These are phyloP conservation scores for Fusarium ambrosium DNA, from an alignment of 2,329 filamentous ascomycete genomes.

Conservation along the genomic window DNA sequence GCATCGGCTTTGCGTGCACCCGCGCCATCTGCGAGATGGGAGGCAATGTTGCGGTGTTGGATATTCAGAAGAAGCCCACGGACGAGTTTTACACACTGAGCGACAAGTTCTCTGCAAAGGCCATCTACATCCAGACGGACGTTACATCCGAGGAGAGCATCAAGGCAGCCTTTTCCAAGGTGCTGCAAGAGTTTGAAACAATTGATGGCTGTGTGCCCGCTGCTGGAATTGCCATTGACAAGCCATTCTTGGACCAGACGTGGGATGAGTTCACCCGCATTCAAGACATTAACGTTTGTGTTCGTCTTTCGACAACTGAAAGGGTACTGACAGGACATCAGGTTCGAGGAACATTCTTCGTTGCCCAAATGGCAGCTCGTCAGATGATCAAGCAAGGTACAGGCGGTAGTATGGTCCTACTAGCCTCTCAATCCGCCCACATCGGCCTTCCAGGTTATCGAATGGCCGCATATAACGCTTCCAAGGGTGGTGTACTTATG, in stretches of 20 bases:
- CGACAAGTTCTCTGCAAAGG: slow-evolving; percentile 41
- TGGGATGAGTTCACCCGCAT: slow-evolving; percentile 58
- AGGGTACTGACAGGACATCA: slow-evolving; percentile 21
- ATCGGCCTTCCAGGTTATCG: slow-evolving; percentile 40
- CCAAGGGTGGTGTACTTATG: slow-evolving; percentile 58
- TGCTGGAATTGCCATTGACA: slow-evolving; percentile 58
- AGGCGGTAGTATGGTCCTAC: slow-evolving; percentile 55
- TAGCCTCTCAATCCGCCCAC: slow-evolving; percentile 44
- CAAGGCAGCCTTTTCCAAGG: slow-evolving; percentile 41
- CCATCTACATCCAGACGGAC: slow-evolving; percentile 50
- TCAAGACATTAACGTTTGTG: slow-evolving; percentile 57
- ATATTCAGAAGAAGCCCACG: slow-evolving; percentile 50
- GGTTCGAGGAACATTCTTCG: slow-evolving; percentile 59
- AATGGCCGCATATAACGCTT: slow-evolving; percentile 58
- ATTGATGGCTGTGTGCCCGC: slow-evolving; percentile 52
- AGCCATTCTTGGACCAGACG: slow-evolving; percentile 59
- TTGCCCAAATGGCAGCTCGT: slow-evolving; percentile 54
- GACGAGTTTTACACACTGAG: slow-evolving; percentile 46
- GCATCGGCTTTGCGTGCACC: slow-evolving; percentile 55
- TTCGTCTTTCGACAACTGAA: not conserved
- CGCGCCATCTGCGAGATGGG: slow-evolving; percentile 57
- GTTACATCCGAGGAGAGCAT: slow-evolving; percentile 50
- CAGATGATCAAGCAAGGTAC: slow-evolving; percentile 57
- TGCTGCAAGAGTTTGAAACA: slow-evolving; percentile 42
- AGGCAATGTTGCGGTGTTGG: slow-evolving; percentile 56